Evolutionary conservation across 2,329 filamentous ascomycete species (phyloP).

Genomic region (Colletotrichum shisoi): DNA sequence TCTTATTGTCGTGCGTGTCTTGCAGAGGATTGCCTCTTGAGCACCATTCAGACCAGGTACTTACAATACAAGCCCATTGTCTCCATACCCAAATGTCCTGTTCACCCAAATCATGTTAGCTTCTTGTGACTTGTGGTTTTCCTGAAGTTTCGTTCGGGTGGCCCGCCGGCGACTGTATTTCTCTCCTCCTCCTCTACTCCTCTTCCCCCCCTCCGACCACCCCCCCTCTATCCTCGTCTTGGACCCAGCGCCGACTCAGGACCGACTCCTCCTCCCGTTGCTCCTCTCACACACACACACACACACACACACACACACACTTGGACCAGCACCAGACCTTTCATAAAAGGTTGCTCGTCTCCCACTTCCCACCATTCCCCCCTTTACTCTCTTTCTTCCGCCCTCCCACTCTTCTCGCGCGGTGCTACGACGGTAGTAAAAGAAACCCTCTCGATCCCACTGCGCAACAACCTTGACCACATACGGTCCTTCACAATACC

Average conservation of each 20-base stretch:
- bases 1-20: constrained; percentile 14
- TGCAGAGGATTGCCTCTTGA: background rate
- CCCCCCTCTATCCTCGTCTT: constrained; percentile 17
- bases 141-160: constrained; percentile 17
- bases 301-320: constrained; percentile 20
- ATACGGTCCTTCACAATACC: constrained; percentile 24
- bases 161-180: constrained; percentile 20
- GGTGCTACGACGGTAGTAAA: constrained; percentile 39
- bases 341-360: constrained; percentile 37
- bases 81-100: constrained; percentile 29
- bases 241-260: constrained; percentile 38
- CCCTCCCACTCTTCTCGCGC: constrained; percentile 36
- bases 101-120: constrained; percentile 32
- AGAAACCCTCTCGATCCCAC: constrained; percentile 39
- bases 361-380: constrained; percentile 30
- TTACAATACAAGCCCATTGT: constrained; percentile 6
- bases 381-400: constrained; percentile 27
- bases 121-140: constrained; percentile 20
- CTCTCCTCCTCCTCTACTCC: background rate
- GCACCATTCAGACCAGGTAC: too few species aligned
- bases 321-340: constrained; percentile 25
- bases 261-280: constrained; percentile 30
- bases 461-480: constrained; percentile 31
- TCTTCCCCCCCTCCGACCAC: constrained; percentile 21
- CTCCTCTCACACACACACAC: constrained; percentile 23